Base-by-base conservation (phyloP, 2,329 filamentous ascomycete genomes). In the Botrytis elliptica region DNA sequence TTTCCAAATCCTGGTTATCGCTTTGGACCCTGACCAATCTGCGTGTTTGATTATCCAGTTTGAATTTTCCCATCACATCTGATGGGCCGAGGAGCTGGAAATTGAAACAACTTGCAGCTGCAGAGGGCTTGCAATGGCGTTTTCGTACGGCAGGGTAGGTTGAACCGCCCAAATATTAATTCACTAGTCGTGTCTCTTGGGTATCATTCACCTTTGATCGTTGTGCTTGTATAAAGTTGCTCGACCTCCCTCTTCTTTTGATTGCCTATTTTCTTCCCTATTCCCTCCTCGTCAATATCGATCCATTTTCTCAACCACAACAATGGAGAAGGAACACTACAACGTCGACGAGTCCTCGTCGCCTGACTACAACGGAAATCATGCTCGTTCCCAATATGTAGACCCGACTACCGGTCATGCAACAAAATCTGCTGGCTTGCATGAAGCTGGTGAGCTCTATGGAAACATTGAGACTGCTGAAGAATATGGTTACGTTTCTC, bases 381-480 rank as follows among this genome's bases (percentile, higher is more conserved):
- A 77, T 73, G 46, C 44, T 66, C 75, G 74, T 52, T 42, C 73
- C 9, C 66, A 70, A 44, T 80, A 78, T 74, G 74, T 79, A 25
- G 76, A 79, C 57, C 74, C 76, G 20, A 42, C 59, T 14, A 76
- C 70, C 6, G 77, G 77, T 4, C 68, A 79, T 16, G 80, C 80
- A 55, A 75, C 71, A 55, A 83, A 82, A 75, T 70, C 76, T 38
- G 77, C 79, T 49, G 78, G 76, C n/a, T 78, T 84, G 36, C 81
- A 80, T 36, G 87, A 88, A 79, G 86, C 86, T 59, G 84, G 84
- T 60, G 87, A 85, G 70, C 65, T 88, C 33, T 88, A 87, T 78
- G 86, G 87, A 64, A 84, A 87, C 76, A 77, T 86, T 57, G 81
- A 85, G 71, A 84, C 83, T 10, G 86, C 86, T 16, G 86, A 87